Conservation (phyloP, 208 protist genomes). For the Leishmania major region DNA sequence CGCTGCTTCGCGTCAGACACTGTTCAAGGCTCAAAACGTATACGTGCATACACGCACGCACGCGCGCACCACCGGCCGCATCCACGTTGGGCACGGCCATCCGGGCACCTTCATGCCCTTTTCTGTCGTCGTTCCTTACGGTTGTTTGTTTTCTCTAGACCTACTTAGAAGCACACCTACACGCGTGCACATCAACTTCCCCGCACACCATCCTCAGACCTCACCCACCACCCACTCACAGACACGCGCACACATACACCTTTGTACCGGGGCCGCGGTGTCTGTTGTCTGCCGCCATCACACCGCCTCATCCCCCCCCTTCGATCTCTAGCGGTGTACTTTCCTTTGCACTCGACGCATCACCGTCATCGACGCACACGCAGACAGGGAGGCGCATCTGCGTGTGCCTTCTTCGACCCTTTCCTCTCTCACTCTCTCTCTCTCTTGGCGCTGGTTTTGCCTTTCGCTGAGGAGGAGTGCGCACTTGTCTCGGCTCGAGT, state of each 20-base stretch:
- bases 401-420: neutral
- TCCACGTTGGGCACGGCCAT: neutral
- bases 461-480: no score
- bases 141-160: neutral
- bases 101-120: neutral
- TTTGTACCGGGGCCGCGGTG: neutral
- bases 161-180: neutral
- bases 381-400: neutral
- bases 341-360: neutral
- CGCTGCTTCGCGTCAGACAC: neutral
- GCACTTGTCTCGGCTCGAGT: neutral
- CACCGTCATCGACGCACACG: neutral
- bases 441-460: no score
- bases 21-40: neutral
- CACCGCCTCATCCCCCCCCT: no score
- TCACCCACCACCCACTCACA: neutral
- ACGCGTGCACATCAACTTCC: neutral
- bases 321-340: neutral
- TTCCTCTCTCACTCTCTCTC: neutral
- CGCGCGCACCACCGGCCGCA: no score
- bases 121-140: neutral
- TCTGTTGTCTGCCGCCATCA: no score
- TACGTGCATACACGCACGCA: no score
- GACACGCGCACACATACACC: conserved; percentile 10
- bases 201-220: neutral